Conservation (phyloP, 495 filamentous ascomycete species). For the Aspergillus sparsus region DNA sequence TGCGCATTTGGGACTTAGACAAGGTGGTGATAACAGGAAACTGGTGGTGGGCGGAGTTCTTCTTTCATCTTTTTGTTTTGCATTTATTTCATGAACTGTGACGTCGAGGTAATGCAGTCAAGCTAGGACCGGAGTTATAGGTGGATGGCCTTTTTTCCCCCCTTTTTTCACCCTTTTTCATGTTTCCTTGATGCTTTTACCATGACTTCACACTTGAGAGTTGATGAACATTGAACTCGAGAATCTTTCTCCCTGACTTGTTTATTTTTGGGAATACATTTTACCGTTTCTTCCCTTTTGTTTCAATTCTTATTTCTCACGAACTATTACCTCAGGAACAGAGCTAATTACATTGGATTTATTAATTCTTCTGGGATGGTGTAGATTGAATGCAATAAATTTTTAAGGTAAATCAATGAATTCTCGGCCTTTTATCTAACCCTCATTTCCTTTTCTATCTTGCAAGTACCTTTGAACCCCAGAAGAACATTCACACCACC, state of each 20-base stretch:
- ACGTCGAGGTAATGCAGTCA: slow-evolving; percentile 11
- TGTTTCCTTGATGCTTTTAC: slow-evolving; percentile 11
- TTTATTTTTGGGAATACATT: slow-evolving; percentile 15
- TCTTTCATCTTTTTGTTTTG: slow-evolving; percentile 13
- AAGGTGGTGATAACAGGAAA: slow-evolving; percentile 20
- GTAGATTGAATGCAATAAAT: too few relatives aligned
- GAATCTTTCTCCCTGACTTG: slow-evolving; percentile 14
- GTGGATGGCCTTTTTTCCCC: slow-evolving; percentile 8
- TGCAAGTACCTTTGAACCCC: too few relatives aligned
- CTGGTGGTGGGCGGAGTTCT: slow-evolving; percentile 23
- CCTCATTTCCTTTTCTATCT: too few relatives aligned
- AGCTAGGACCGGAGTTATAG: slow-evolving; percentile 13
- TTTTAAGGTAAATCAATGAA: too few relatives aligned
- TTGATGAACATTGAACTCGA: slow-evolving; percentile 9
- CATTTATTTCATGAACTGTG: slow-evolving; percentile 19
- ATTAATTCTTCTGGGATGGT: background rate
- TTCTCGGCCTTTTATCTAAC: too few relatives aligned
- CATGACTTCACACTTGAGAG: slow-evolving; percentile 8
- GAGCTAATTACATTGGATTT: slow-evolving; percentile 25
- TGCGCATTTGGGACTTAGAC: slow-evolving; percentile 26
- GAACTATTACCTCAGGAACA: slow-evolving; percentile 20
- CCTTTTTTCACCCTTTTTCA: background rate
- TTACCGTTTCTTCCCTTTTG: slow-evolving; percentile 6
- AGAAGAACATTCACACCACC: too few relatives aligned
- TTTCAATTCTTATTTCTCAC: slow-evolving; percentile 9